These are phyloP conservation scores for Myxozyma kluyveri DNA, from an alignment of 805 yeast species.

Conservation along the genomic window DNA sequence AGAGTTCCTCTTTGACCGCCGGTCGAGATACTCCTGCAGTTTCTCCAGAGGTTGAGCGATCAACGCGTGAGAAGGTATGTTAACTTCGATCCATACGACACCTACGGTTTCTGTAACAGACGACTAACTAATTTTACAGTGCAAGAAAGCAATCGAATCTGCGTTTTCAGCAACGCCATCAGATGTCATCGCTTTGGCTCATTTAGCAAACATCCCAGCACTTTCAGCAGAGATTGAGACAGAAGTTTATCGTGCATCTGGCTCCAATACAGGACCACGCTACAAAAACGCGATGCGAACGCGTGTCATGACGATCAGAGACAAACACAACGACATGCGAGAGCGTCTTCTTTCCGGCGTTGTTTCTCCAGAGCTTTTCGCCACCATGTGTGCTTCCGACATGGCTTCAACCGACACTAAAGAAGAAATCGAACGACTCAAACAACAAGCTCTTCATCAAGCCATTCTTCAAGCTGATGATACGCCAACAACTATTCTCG, in stretches of 20 bases:
- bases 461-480: conserved; percentile 25
- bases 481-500: conserved; percentile 33
- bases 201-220: conserved; percentile 1
- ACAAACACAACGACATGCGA: conserved; percentile 31
- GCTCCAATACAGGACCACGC: conserved; percentile 14
- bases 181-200: neutral
- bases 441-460: conserved; percentile 21
- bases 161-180: neutral
- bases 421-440: conserved; percentile 32
- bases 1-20: neutral
- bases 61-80: conserved; percentile 14
- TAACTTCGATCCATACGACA: neutral
- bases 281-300: conserved; percentile 33
- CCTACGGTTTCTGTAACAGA: neutral
- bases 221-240: conserved; percentile 9
- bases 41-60: conserved; percentile 1
- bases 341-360: conserved; percentile 33
- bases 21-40: neutral
- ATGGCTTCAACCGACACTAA: conserved; percentile 34
- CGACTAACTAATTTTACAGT: neutral
- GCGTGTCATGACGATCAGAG: conserved; percentile 34
- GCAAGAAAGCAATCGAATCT: neutral
- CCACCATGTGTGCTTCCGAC: conserved; percentile 35
- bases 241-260: conserved; percentile 12
- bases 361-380: conserved; percentile 35